These are phyloP conservation scores for Globisporangium orthogonon DNA, from an alignment of 352 stramenopile genomes.

Conservation along the genomic window DNA sequence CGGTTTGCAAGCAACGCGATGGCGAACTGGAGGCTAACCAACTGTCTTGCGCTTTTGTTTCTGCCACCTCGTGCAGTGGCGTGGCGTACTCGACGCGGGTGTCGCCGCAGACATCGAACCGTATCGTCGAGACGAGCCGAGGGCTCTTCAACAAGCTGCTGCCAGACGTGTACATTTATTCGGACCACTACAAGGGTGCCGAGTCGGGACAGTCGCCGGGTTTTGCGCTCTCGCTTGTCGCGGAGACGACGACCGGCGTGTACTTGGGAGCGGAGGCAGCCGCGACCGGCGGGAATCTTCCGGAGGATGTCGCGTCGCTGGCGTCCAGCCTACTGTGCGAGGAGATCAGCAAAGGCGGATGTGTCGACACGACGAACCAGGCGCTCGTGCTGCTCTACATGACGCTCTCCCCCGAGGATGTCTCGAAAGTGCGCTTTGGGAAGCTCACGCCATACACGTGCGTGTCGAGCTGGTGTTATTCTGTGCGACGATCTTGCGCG, in stretches of 20 bases:
- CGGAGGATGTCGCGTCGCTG: slow-evolving; percentile 94
- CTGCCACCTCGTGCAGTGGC: slow-evolving; percentile 46
- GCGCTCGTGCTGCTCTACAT: slow-evolving; percentile 96
- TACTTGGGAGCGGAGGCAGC: slow-evolving; percentile 92
- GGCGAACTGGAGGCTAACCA: too few species aligned
- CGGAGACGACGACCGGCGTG: slow-evolving; percentile 96
- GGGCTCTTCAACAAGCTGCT: slow-evolving; percentile 97
- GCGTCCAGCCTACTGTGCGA: slow-evolving; percentile 94
- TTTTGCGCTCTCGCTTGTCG: slow-evolving; percentile 92
- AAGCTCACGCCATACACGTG: slow-evolving; percentile 85
- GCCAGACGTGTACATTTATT: slow-evolving; percentile 99
- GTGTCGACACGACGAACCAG: slow-evolving; percentile 95
- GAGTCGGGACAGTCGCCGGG: slow-evolving; percentile 88
- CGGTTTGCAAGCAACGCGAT: too few species aligned
- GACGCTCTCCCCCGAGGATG: slow-evolving; percentile 97
- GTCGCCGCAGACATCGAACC: slow-evolving; percentile 95
- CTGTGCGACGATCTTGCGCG: too few species aligned
- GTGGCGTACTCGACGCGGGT: slow-evolving; percentile 96
- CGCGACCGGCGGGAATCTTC: slow-evolving; percentile 76
- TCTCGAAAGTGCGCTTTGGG: slow-evolving; percentile 91
- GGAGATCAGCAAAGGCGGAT: slow-evolving; percentile 93
- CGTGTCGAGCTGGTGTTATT: slow-evolving; percentile 3
- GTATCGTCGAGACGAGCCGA: slow-evolving; percentile 95
- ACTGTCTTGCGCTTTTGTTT: not conserved
- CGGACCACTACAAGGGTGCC: slow-evolving; percentile 95